Conservation (phyloP, 163 green algal species). For the Chlamydomonas reinhardtii region DNA sequence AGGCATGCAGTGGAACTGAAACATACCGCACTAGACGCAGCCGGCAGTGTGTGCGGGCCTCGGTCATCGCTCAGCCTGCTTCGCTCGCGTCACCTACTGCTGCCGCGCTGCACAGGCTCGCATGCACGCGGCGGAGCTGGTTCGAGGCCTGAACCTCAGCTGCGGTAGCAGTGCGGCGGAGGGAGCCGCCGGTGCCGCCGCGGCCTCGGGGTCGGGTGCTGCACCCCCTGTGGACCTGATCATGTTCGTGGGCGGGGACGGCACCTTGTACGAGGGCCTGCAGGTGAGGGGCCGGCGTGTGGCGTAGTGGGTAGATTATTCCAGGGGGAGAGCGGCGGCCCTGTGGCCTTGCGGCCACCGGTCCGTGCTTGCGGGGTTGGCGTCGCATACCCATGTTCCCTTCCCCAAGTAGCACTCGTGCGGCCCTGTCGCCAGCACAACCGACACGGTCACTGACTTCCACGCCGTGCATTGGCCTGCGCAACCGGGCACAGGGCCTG, state of each 20-base stretch:
- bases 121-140: constrained; percentile 22
- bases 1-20: too few relatives aligned
- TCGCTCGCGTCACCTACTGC: too few relatives aligned
- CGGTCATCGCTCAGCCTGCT: too few relatives aligned
- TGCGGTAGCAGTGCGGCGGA: neutral
- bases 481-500: constrained; percentile 72
- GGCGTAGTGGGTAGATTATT: too few relatives aligned
- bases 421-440: neutral
- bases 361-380: too few relatives aligned
- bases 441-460: neutral
- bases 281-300: constrained; percentile 45
- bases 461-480: too few relatives aligned
- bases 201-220: neutral
- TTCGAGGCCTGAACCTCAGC: constrained; percentile 6
- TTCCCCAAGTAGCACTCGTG: neutral
- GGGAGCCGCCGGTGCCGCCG: neutral
- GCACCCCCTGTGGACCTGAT: constrained; percentile 9
- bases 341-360: too few relatives aligned
- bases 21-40: too few relatives aligned
- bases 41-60: too few relatives aligned
- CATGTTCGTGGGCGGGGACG: constrained; percentile 64
- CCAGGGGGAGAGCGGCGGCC: too few relatives aligned
- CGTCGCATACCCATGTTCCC: too few relatives aligned
- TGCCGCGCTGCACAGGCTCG: neutral
- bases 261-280: constrained; percentile 78